Conservation (phyloP, 306 rosid species). For the Pachyrhizus erosus region DNA sequence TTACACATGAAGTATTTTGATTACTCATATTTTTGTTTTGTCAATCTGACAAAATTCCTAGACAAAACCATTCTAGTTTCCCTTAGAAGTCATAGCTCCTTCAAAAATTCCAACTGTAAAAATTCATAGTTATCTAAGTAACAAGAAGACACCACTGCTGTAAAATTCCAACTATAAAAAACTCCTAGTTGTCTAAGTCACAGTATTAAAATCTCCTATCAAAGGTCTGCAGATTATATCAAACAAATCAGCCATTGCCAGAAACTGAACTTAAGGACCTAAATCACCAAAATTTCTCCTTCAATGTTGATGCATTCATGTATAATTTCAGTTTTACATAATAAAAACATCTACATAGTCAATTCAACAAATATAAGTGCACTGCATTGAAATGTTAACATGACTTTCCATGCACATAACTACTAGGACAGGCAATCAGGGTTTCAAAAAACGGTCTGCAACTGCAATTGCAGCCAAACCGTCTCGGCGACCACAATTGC, state of each 20-base stretch:
- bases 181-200: neutral
- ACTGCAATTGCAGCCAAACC: neutral
- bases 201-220: conserved; percentile 9
- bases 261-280: conserved; percentile 2
- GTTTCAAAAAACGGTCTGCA: neutral
- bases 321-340: conserved; percentile 10
- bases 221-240: neutral
- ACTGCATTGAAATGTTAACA: conserved; percentile 5
- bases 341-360: conserved; percentile 7
- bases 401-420: conserved; percentile 5
- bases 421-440: neutral
- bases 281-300: neutral
- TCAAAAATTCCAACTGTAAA: neutral
- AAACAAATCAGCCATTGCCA: conserved; percentile 8
- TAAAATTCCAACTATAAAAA: conserved; percentile 4
- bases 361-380: conserved; percentile 26
- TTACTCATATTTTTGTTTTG: conserved; percentile 3
- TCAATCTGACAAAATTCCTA: conserved; percentile 20
- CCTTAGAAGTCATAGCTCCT: conserved; percentile 3
- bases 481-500: too few species aligned
- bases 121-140: neutral
- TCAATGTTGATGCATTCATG: conserved; percentile 1
- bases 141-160: neutral
- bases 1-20: conserved; percentile 1
- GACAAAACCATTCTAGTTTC: conserved; percentile 21